Evolutionary conservation across 228 moss, liverwort and hornwort genomes (phyloP), one percentile per base, ranked within the genome.

Genomic region (Sphagnum magellanicum): DNA sequence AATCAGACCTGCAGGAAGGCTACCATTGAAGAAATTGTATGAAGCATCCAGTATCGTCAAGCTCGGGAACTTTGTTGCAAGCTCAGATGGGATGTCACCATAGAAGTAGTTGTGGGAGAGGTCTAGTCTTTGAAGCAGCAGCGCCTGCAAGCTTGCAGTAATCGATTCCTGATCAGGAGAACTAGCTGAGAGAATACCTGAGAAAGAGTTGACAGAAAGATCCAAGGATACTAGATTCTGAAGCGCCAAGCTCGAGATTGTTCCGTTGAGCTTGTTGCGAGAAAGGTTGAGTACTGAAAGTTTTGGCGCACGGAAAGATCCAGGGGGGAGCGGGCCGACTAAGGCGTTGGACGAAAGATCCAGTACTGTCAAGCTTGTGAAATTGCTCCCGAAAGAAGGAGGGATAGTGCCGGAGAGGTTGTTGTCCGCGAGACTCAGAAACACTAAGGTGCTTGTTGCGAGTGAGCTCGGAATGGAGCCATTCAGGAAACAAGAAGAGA

Each of bases 1-100:
- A 14, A 88, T 81, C 9, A 91, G 69, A 5, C 70, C 78, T n/a
- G 59, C 64, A 0, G 97, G 97, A 14, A 81, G 52, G 17, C 76
- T 84, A 49, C 87, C 97, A 57, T 97, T 91, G 77, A 93, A 91
- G 55, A 90, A 97, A 65, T 97, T 93, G 69, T 82, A 74, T 0
- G 93, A 93, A 0, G 90, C 67, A 46, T 97, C 86, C 51, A 97
- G 71, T 7, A 73, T 59, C 9, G 74, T 61, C 4, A 93, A 68
- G 4, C 67, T 76, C 5, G 70, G 65, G 6, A 88, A 72, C 9
- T 55, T 55, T 4, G 50, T 55, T 8, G 64, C 71, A 12, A 90
- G 69, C 17, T 85, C 74, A 48, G 79, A 66, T 0, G 75, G 74
- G 55, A 93, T 16, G 0, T 87, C 72, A 0, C 93, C 91, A 59